These are phyloP conservation scores for Dactylella cylindrospora DNA, from an alignment of 2,329 filamentous ascomycete genomes.

Conservation along the genomic window DNA sequence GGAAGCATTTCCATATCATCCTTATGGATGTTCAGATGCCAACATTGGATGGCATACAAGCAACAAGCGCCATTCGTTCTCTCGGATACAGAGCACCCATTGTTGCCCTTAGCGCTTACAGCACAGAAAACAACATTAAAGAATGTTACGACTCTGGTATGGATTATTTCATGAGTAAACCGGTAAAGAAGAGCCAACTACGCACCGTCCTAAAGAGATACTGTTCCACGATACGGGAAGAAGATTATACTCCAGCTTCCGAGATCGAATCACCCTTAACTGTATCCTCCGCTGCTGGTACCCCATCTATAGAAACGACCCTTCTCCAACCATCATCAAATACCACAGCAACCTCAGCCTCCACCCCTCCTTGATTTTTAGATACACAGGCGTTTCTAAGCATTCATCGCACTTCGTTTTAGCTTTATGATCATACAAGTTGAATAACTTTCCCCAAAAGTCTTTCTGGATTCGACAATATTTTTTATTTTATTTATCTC, in stretches of 20 bases:
- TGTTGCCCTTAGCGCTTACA: conserved; percentile 85
- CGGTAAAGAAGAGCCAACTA: conserved; percentile 50
- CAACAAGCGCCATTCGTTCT: conserved; percentile 77
- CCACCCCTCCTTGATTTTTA: too few relatives aligned
- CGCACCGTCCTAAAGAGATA: conserved; percentile 47
- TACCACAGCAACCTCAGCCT: conserved; percentile 6
- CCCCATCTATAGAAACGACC: conserved; percentile 33
- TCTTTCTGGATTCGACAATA: conserved; percentile 7
- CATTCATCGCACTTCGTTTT: background rate
- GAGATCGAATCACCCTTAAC: conserved; percentile 37
- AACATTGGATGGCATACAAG: conserved; percentile 84
- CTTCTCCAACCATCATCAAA: conserved; percentile 4
- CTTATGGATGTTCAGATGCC: conserved; percentile 98
- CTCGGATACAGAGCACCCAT: conserved; percentile 87
- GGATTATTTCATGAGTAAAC: conserved; percentile 80
- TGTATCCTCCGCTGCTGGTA: conserved; percentile 15
- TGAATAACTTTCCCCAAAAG: background rate
- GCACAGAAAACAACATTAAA: conserved; percentile 83
- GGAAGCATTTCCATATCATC: conserved; percentile 76
- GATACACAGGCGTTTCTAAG: background rate
- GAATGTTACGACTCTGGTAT: conserved; percentile 87
- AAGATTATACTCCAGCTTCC: conserved; percentile 31
- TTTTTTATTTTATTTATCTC: background rate
- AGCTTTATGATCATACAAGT: too few relatives aligned
- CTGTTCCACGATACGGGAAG: conserved; percentile 47